Evolutionary conservation across 768 basidiomycete genomes (phyloP).

Genomic region (Tylopilus balloui): DNA sequence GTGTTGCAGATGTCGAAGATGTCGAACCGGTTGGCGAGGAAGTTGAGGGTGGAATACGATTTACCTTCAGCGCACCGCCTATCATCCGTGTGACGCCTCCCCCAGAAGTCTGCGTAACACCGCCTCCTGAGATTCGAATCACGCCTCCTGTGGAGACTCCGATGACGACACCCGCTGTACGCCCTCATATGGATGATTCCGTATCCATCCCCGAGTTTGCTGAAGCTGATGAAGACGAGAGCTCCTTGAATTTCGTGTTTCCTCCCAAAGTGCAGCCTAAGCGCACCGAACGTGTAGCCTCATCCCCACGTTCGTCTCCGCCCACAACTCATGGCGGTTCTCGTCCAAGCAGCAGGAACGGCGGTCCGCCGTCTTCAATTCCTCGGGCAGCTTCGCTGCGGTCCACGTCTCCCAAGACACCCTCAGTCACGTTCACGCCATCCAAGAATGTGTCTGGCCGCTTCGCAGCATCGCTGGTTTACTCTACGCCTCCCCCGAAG

Average conservation of each 20-base stretch:
- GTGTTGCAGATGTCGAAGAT: conserved; percentile 32
- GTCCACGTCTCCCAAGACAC: conserved; percentile 29
- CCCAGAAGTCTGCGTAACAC: conserved; percentile 20
- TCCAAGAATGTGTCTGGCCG: conserved; percentile 30
- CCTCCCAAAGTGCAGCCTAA: conserved; percentile 11
- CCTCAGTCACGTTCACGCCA: conserved; percentile 32
- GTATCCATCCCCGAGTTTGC: conserved; percentile 4
- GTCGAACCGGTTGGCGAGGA: conserved; percentile 55
- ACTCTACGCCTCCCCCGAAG: conserved; percentile 46
- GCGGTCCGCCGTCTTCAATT: conserved; percentile 46
- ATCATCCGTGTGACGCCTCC: conserved; percentile 28
- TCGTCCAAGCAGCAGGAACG: conserved; percentile 13
- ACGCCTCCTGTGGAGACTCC: conserved; percentile 17
- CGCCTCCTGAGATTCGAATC: conserved; percentile 25
- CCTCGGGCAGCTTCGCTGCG: conserved; percentile 42
- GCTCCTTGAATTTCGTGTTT: conserved; percentile 21
- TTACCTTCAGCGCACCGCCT: conserved; percentile 65
- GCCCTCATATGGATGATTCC: conserved; percentile 2
- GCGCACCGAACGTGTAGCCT: conserved; percentile 5
- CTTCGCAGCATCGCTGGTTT: conserved; percentile 18
- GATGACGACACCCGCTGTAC: conserved; percentile 19
- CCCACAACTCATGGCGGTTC: conserved; percentile 1
- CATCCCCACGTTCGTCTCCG: conserved; percentile 10
- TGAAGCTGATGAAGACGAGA: conserved; percentile 26
- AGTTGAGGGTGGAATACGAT: conserved; percentile 65